phyloP scores from a whole-genome alignment of 2,329 filamentous ascomycete species.

The Venturia carpophila region DNA sequence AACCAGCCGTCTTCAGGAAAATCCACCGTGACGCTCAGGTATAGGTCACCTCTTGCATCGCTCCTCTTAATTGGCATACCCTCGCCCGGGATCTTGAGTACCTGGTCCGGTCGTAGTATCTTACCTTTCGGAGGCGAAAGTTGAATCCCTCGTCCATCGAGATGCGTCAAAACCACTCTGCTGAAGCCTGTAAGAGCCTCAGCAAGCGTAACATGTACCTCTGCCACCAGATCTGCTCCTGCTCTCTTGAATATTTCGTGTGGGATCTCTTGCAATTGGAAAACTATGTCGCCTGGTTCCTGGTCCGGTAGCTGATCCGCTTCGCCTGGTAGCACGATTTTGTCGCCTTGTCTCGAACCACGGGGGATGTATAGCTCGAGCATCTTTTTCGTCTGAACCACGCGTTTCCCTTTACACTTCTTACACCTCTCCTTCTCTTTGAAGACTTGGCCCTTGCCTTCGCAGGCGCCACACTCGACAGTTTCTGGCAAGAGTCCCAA shows the following conservation, averaged over 20 bases:
- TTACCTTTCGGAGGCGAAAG: conserved; percentile 63
- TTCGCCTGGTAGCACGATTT: conserved; percentile 84
- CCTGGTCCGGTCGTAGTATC: conserved; percentile 72
- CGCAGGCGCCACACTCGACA: conserved; percentile 73
- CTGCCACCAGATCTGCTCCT: conserved; percentile 75
- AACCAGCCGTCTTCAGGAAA: conserved; percentile 88
- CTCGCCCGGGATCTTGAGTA: conserved; percentile 78
- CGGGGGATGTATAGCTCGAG: conserved; percentile 93
- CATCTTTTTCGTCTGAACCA: conserved; percentile 81
- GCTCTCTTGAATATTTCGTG: conserved; percentile 77
- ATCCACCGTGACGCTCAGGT: conserved; percentile 73
- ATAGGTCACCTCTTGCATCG: conserved; percentile 78
- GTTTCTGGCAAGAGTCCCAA: conserved; percentile 79
- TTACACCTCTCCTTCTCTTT: conserved; percentile 98
- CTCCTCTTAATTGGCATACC: conserved; percentile 91
- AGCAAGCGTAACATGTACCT: conserved; percentile 69
- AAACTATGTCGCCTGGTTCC: conserved; percentile 86
- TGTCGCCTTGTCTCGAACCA: conserved; percentile 71
- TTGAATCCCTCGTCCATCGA: conserved; percentile 85
- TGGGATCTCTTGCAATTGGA: conserved; percentile 71
- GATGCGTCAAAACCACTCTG: conserved; percentile 79
- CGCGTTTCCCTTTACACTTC: conserved; percentile 93
- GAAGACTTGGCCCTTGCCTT: conserved; percentile 76
- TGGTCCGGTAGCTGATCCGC: conserved; percentile 87
- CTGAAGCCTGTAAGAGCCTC: conserved; percentile 87